phyloP scores from a whole-genome alignment of 352 stramenopile species.

The Phytophthora crassamura region DNA sequence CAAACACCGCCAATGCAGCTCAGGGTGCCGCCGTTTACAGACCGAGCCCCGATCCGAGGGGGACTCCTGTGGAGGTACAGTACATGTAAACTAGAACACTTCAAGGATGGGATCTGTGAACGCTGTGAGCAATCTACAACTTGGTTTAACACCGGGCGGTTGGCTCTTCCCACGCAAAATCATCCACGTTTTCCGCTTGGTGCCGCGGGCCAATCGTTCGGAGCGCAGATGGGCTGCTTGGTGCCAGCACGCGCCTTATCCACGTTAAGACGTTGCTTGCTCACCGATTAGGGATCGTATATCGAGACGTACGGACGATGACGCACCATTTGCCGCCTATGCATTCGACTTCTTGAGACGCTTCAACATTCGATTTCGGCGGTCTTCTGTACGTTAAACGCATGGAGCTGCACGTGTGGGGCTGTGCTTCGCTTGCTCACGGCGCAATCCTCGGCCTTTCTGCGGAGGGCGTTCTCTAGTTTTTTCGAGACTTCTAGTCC shows the following conservation, averaged over 20 bases:
- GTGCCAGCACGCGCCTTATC: slow-evolving; percentile 23
- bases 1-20: too few relatives aligned
- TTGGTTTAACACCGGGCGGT: slow-evolving; percentile 29
- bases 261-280: slow-evolving; percentile 20
- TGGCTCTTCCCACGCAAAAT: too few relatives aligned
- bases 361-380: slow-evolving; percentile 36
- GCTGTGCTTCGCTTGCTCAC: slow-evolving; percentile 37
- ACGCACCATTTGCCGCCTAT: slow-evolving; percentile 6
- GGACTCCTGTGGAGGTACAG: too few relatives aligned
- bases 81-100: background rate
- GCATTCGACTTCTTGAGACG: slow-evolving; percentile 15
- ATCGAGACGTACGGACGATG: slow-evolving; percentile 15
- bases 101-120: slow-evolving; percentile 9
- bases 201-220: slow-evolving; percentile 30
- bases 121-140: slow-evolving; percentile 14
- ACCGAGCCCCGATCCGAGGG: too few relatives aligned
- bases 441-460: slow-evolving; percentile 6
- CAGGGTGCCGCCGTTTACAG: too few relatives aligned
- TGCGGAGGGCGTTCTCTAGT: slow-evolving; percentile 3
- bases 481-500: slow-evolving; percentile 19
- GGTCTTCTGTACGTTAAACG: slow-evolving; percentile 35
- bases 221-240: slow-evolving; percentile 31
- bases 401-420: slow-evolving; percentile 4
- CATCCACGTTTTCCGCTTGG: slow-evolving; percentile 16
- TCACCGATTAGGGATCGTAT: slow-evolving; percentile 31